Percentiles rank a stretch among this genome's conserved stretches.
Conservation (phyloP, 2,329 filamentous ascomycete genomes). For the Falciphora oryzae region DNA sequence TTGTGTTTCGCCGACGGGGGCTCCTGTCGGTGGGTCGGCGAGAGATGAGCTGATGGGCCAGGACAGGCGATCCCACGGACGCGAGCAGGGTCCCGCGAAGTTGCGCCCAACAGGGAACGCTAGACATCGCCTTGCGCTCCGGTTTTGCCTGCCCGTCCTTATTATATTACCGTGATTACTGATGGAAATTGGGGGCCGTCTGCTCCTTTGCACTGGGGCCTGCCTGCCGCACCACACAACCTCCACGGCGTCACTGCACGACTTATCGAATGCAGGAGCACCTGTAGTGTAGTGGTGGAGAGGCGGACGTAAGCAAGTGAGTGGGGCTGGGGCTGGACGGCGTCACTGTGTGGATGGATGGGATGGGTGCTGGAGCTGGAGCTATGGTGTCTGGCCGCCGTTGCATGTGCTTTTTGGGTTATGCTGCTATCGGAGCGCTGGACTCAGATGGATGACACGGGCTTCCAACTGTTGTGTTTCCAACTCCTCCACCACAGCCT, state of each 20-base stretch:
- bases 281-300: too few relatives aligned
- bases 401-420: background rate
- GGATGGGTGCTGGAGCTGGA: background rate
- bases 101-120: background rate
- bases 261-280: background rate
- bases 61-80: background rate
- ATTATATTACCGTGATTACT: background rate
- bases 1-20: background rate
- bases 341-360: background rate
- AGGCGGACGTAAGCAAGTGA: background rate
- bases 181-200: background rate
- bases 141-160: background rate
- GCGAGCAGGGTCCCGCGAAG: background rate
- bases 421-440: background rate
- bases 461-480: background rate
- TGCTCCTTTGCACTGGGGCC: background rate
- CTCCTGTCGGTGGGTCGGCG: background rate
- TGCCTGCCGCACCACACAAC: background rate
- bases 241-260: background rate
- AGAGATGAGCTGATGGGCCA: slow-evolving; percentile 4
- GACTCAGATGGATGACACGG: background rate
- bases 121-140: background rate
- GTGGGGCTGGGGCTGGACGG: background rate
- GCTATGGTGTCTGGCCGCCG: too few relatives aligned
- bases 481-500: background rate